These are phyloP conservation scores for Didymella glomerata DNA, from an alignment of 2,329 filamentous ascomycete species.

Conservation along the genomic window DNA sequence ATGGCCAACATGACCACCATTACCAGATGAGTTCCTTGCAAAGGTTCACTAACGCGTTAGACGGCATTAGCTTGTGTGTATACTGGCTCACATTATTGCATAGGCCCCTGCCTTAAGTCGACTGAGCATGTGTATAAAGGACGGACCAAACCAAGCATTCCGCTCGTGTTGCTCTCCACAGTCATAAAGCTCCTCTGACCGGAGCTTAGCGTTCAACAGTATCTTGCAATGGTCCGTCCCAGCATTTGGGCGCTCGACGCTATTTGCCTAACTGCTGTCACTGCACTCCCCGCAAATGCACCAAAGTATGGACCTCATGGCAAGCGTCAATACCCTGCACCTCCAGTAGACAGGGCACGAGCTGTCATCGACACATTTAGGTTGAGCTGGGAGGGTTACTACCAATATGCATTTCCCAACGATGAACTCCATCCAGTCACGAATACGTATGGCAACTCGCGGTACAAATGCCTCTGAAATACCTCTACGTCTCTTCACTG, in stretches of 20 bases:
- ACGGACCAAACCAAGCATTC: slow-evolving; percentile 10
- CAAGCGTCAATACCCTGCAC: slow-evolving; percentile 25
- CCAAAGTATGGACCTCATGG: slow-evolving; percentile 5
- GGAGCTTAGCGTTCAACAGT: background rate
- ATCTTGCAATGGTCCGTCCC: slow-evolving; percentile 22
- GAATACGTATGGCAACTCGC: slow-evolving; percentile 72
- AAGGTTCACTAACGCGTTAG: background rate
- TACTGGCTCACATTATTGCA: slow-evolving; percentile 23
- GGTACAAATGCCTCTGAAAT: slow-evolving; percentile 57
- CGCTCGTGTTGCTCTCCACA: background rate
- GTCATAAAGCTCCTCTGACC: slow-evolving; percentile 3
- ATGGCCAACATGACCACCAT: background rate
- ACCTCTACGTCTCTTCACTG: background rate
- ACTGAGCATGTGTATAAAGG: slow-evolving; percentile 10
- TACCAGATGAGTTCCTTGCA: slow-evolving; percentile 1
- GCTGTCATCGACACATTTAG: slow-evolving; percentile 48
- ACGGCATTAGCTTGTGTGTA: slow-evolving; percentile 7
- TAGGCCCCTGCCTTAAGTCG: slow-evolving; percentile 10
- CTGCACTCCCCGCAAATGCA: slow-evolving; percentile 28
- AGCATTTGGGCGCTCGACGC: slow-evolving; percentile 20
- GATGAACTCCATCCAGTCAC: slow-evolving; percentile 77
- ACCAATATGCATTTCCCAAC: slow-evolving; percentile 76
- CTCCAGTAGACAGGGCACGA: slow-evolving; percentile 35
- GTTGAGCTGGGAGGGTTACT: slow-evolving; percentile 61
- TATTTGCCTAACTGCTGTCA: slow-evolving; percentile 13